Base-by-base conservation (phyloP, 106 monocot species). In the Cymbidium sinense region DNA sequence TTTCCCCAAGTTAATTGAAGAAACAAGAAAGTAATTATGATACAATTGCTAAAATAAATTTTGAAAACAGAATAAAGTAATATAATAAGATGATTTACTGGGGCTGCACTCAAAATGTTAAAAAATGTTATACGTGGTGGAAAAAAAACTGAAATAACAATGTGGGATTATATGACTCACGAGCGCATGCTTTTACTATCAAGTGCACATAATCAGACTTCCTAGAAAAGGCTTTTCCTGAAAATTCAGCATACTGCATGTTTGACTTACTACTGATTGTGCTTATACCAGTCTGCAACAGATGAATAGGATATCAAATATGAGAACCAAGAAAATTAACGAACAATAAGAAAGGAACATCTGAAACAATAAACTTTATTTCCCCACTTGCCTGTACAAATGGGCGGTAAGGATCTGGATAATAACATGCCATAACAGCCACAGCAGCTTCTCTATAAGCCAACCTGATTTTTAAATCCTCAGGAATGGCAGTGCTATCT, bases 371-470 rank as follows among this genome's bases (percentile, higher is more conserved):
- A 39, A 75, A 7, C 61, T 47, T 13, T 21, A 33, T 75, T 83
- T 29, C 74, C 72, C 7, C 20, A 79, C 50, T 37, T 43, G 86
- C 93, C 86, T 87, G 86, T 54, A 55, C 55, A 89, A 94, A 91
- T 72, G 93, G 91, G 30, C 43, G 81, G 62, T 84, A 82, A 79
- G 85, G 73, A 80, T 91, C 78, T 64, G 93, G 90, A 79, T 84
- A 89, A 54, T 82, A 87, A 77, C 93, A 94, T 69, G 82, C 84
- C 81, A 94, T 79, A 82, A 94, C 87, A 74, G 93, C 90, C 25
- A 91, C 93, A 50, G 88, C 86, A 65, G 93, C 90, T 85, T 94
- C 93, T 58, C 93, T 73, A 58, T 91, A 94, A 31, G 90, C 93
- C 77, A 94, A 84, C 75, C 93, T 81, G 82, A 94, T 82, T 71